Evolutionary conservation across 2,329 filamentous ascomycete species (phyloP).

Genomic region (Albophoma yamanashiensis): DNA sequence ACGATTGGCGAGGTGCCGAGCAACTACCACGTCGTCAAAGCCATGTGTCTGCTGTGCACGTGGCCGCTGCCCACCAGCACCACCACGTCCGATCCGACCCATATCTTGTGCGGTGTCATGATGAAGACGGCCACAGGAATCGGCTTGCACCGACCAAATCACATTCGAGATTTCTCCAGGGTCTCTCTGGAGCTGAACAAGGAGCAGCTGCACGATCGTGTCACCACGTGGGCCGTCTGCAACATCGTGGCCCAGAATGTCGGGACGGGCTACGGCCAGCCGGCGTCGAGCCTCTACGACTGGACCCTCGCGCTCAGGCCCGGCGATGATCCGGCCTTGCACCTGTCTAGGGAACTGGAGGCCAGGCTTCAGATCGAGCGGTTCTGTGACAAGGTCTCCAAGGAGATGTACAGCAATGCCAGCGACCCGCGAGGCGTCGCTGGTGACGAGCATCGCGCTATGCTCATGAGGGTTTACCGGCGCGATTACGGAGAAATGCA

Average conservation of each 20-base stretch:
- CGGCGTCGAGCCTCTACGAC: conserved; percentile 67
- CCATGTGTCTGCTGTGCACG: conserved; percentile 66
- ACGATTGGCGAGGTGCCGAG: conserved; percentile 69
- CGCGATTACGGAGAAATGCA: conserved; percentile 55
- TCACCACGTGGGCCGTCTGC: conserved; percentile 75
- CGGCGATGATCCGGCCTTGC: conserved; percentile 48
- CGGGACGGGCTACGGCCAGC: conserved; percentile 75
- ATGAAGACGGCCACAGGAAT: conserved; percentile 82
- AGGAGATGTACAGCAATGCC: conserved; percentile 69
- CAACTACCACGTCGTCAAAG: conserved; percentile 73
- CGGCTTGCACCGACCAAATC: conserved; percentile 68
- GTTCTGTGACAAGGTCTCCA: conserved; percentile 68
- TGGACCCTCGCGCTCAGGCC: conserved; percentile 57
- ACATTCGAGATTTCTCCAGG: conserved; percentile 74
- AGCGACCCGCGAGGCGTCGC: conserved; percentile 61
- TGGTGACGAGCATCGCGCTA: conserved; percentile 55
- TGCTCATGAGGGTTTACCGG: conserved; percentile 55
- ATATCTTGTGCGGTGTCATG: conserved; percentile 73
- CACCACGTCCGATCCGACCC: conserved; percentile 69
- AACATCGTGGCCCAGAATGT: conserved; percentile 76
- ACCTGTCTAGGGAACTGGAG: conserved; percentile 51
- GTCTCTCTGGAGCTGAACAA: conserved; percentile 65
- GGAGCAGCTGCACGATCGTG: conserved; percentile 68
- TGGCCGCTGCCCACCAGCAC: conserved; percentile 79
- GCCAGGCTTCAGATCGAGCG: conserved; percentile 61